A percentile compares a stretch with the other conserved stretches of the same genome.
Evolutionary conservation across 2,329 filamentous ascomycete genomes (phyloP).

Genomic region (Chrysosporium keratinophilum): DNA sequence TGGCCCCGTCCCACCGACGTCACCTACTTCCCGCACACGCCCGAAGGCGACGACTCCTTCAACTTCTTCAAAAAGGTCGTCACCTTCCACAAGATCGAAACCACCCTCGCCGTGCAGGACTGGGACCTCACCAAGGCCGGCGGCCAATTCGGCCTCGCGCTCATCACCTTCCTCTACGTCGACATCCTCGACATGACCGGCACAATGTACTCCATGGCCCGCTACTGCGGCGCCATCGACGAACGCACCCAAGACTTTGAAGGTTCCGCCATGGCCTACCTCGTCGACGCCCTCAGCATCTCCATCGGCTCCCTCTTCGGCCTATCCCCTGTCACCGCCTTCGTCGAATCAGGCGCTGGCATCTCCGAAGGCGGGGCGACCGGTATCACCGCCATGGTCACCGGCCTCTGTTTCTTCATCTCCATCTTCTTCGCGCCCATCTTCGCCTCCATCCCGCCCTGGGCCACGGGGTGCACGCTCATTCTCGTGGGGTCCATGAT

Average conservation of each 20-base stretch:
- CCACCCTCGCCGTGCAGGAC: conserved; percentile 59
- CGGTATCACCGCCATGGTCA: conserved; percentile 68
- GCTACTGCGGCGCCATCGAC: conserved; percentile 69
- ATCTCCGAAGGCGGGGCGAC: conserved; percentile 81
- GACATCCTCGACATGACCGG: conserved; percentile 82
- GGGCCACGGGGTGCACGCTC: conserved; percentile 82
- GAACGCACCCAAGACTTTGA: conserved; percentile 79
- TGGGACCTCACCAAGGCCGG: conserved; percentile 61
- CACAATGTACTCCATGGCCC: conserved; percentile 81
- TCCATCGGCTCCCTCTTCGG: conserved; percentile 72
- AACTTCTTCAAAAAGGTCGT: conserved; percentile 85
- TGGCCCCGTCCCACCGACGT: conserved; percentile 69
- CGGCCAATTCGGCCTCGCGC: conserved; percentile 67
- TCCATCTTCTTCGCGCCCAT: conserved; percentile 83
- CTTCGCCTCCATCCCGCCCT: conserved; percentile 78
- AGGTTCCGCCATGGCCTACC: conserved; percentile 71
- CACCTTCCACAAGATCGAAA: conserved; percentile 66
- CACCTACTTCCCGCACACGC: conserved; percentile 69
- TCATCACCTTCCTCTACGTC: conserved; percentile 83
- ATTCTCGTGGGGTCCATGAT: conserved; percentile 83
- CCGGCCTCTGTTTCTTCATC: conserved; percentile 76
- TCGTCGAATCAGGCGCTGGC: conserved; percentile 79
- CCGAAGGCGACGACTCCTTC: conserved; percentile 59
- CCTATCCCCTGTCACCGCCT: conserved; percentile 71
- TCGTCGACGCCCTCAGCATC: conserved; percentile 69